A percentile compares a stretch with the other conserved stretches of the same genome.
phyloP scores from a whole-genome alignment of 2,329 filamentous ascomycete genomes.

The Cercospora sp. region DNA sequence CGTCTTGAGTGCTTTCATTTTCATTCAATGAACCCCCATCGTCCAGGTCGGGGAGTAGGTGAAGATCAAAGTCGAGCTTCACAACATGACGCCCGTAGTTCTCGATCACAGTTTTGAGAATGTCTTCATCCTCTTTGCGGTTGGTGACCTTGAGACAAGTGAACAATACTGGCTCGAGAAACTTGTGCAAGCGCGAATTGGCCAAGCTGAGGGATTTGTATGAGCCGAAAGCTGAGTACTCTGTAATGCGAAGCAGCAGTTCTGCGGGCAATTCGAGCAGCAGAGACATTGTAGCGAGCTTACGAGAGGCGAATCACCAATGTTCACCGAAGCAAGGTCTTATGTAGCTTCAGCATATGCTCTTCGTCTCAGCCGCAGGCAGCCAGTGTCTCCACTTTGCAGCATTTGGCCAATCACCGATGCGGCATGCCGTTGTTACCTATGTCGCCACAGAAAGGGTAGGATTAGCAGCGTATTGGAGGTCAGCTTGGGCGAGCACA shows the following conservation, averaged over 20 bases:
- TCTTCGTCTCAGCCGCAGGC: background rate
- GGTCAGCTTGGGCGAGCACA: too few relatives aligned
- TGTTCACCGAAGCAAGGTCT: background rate
- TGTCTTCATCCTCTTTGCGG: background rate
- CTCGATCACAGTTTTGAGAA: background rate
- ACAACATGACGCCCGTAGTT: conserved; percentile 11
- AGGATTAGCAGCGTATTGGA: background rate
- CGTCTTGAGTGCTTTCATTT: background rate
- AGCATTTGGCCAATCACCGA: background rate
- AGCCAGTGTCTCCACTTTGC: background rate
- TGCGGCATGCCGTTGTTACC: background rate
- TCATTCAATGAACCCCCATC: background rate
- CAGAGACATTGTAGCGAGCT: background rate
- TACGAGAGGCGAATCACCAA: too few relatives aligned
- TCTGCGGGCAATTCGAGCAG: conserved; percentile 4
- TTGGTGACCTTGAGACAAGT: conserved; percentile 5
- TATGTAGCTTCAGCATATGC: background rate
- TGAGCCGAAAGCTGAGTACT: conserved; percentile 1
- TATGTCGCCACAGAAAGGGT: too few relatives aligned
- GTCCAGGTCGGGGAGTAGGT: conserved; percentile 1
- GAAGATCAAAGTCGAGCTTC: conserved; percentile 8
- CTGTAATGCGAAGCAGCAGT: conserved; percentile 10
- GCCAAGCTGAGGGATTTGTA: conserved; percentile 1
- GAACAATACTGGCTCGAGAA: conserved; percentile 10
- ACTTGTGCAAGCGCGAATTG: conserved; percentile 7